Evolutionary conservation across 2,329 filamentous ascomycete species (phyloP).

Genomic region (Fusarium concolor): DNA sequence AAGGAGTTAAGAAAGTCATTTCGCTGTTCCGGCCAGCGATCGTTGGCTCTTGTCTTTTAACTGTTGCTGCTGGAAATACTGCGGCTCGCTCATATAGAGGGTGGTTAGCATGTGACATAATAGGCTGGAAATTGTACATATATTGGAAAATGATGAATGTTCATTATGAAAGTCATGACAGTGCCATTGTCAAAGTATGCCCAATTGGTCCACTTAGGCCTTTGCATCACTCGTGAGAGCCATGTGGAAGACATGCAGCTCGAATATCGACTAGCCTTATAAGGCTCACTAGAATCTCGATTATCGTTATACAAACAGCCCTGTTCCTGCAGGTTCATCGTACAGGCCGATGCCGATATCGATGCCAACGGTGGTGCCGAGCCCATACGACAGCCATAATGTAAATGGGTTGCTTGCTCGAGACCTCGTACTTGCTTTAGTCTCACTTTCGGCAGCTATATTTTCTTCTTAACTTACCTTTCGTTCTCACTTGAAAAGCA

Average conservation of each 20-base stretch:
- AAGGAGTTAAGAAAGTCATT: constrained; percentile 21
- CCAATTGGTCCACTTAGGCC: neutral
- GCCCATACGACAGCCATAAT: neutral
- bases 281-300: neutral
- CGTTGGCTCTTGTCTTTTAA: constrained; percentile 9
- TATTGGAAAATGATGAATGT: constrained; percentile 15
- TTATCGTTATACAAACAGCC: neutral
- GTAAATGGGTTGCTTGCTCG: neutral
- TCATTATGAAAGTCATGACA: neutral
- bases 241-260: neutral
- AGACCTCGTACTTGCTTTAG: too few species aligned
- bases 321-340: constrained; percentile 19
- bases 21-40: constrained; percentile 12
- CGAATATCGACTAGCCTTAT: neutral
- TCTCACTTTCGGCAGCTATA: too few species aligned
- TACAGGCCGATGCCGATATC: constrained; percentile 3
- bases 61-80: constrained; percentile 1
- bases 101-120: constrained; percentile 28
- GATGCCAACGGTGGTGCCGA: neutral
- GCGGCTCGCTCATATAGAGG: constrained; percentile 18
- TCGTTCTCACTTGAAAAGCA: neutral
- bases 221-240: neutral
- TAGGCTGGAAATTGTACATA: constrained; percentile 33
- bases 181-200: too few species aligned
- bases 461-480: neutral